A percentile compares a stretch with the other conserved stretches of the same genome.
Evolutionary conservation across 768 basidiomycete genomes (phyloP).

Genomic region (Lactarius psammicola): DNA sequence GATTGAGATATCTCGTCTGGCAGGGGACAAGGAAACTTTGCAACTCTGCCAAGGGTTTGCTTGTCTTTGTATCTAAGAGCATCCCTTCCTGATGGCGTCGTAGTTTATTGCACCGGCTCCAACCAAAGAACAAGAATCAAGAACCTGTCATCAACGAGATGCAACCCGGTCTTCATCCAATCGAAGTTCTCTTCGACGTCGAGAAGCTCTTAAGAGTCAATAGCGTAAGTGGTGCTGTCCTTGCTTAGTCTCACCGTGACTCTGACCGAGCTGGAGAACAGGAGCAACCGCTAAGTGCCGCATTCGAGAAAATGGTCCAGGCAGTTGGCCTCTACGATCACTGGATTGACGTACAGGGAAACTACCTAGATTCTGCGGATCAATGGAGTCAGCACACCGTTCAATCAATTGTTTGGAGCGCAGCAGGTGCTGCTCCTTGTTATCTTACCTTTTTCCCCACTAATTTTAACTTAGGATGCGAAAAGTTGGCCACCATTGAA

Average conservation of each 20-base stretch:
- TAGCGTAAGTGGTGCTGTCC: constrained; percentile 44
- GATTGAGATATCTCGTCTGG: constrained; percentile 70
- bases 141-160: constrained; percentile 65
- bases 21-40: constrained; percentile 66
- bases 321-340: constrained; percentile 68
- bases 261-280: not conserved
- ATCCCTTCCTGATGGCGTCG: constrained; percentile 9
- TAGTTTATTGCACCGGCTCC: constrained; percentile 73
- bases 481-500: constrained; percentile 60
- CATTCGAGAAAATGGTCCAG: constrained; percentile 67
- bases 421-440: constrained; percentile 49
- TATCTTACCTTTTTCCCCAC: not conserved
- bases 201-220: constrained; percentile 68
- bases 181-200: constrained; percentile 75
- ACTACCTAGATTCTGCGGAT: constrained; percentile 51
- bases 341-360: constrained; percentile 60
- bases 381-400: constrained; percentile 74
- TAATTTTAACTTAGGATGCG: constrained; percentile 52
- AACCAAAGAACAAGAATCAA: constrained; percentile 46
- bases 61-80: not conserved
- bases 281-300: constrained; percentile 37
- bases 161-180: constrained; percentile 71
- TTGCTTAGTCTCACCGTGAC: not conserved
- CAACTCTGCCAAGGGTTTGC: constrained; percentile 76
- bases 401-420: constrained; percentile 70